A percentile compares a stretch with the other conserved stretches of the same genome.
These are phyloP conservation scores for Hypericum androsaemum DNA, from an alignment of 345 rosid species.

Conservation along the genomic window DNA sequence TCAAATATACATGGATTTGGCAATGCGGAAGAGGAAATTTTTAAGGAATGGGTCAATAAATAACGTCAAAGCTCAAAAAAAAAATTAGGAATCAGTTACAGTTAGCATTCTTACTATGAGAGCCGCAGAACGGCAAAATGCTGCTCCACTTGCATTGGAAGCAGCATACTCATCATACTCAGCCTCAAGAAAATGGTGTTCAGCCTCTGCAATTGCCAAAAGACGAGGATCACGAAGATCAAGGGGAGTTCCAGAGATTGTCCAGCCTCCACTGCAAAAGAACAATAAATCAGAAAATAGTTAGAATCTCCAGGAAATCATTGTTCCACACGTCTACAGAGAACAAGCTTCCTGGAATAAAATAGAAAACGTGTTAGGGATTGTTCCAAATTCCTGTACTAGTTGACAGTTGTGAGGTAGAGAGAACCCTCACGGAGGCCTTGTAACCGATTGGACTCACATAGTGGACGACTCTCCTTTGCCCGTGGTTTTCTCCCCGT, in stretches of 20 bases:
- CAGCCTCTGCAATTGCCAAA: constrained; percentile 85
- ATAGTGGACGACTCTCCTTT: no score
- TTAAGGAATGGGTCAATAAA: no score
- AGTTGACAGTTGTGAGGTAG: no score
- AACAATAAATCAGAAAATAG: constrained; percentile 7
- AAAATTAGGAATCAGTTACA: not conserved
- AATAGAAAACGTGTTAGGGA: no score
- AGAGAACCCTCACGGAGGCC: no score
- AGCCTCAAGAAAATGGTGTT: constrained; percentile 69
- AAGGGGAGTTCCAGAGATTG: constrained; percentile 68
- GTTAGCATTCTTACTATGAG: constrained; percentile 60
- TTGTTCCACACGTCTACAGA: no score
- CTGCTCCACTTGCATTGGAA: constrained; percentile 73
- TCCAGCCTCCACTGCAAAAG: constrained; percentile 79
- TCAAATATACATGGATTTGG: no score
- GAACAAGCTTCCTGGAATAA: not conserved
- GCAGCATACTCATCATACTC: constrained; percentile 81
- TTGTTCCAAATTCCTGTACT: no score
- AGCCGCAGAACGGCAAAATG: constrained; percentile 88
- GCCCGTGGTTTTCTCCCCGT: no score
- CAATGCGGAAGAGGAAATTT: no score
- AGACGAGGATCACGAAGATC: constrained; percentile 81
- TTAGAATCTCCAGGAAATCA: not conserved
- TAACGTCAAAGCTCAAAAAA: not conserved
- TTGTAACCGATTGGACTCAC: no score